Base-by-base conservation (phyloP, 192 early-diverging fungal species). In the Cetraspora pellucida region DNA sequence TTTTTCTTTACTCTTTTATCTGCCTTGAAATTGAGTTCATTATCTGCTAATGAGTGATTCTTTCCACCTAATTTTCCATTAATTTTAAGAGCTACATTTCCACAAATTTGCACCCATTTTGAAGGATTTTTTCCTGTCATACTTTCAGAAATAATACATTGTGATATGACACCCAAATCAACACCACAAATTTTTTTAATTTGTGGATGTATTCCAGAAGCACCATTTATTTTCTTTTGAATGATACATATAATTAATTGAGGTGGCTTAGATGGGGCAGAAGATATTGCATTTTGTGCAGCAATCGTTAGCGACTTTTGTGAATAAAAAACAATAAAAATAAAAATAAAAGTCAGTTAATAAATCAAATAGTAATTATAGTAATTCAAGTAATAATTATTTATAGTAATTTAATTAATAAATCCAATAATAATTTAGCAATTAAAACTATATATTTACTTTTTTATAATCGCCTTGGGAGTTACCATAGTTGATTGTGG, bases 131-230 rank as follows among this genome's bases (percentile, higher is more conserved):
- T 46, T 45, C 11, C 10, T 28, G 61, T 85, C 45, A 78, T 75
- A 58, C 78, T 52, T 78, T 61, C 88, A 85, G 77, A 82, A 81
- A 84, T 90, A 79, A 95, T 91, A 79, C 93, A 95, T 84, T 95
- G 93, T 31, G 93, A 92, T 0, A 91, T 86, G 14, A 97, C 83
- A 28, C 95, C 95, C 64, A 97, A 84, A 27, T 94, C 89, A 0
- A 94, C 95, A 79, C 96, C 95, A 23, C 91, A 90, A 43, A 94
- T 86, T 19, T 95, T 86, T 87, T 98, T 98, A 81, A 96, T 91
- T 57, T 81, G 89, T 45, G 92, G 91, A 81, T 98, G 97, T 1
- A 95, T 79, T 47, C 90, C 87, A 25, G 90, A 91, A 61, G 90
- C 93, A 78, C 90, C 92, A 54, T 65, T 90, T 85, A 72, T 89